phyloP scores from a whole-genome alignment of 805 yeast genomes.

The Candida pini region DNA sequence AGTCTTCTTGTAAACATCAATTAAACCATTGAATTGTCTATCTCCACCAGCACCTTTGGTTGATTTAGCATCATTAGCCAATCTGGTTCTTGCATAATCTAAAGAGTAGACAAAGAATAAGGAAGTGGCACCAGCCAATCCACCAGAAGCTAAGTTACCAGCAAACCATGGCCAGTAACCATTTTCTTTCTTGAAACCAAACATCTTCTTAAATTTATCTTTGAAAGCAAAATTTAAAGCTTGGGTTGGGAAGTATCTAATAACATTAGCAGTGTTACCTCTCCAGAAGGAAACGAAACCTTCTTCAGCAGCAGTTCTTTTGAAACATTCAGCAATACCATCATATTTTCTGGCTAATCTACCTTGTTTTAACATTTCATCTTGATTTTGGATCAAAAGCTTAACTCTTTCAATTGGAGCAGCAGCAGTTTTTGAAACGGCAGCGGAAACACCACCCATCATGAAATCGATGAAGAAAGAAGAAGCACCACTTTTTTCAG shows the following conservation, averaged over 20 bases:
- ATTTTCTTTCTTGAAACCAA: conserved; percentile 95
- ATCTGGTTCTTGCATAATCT: conserved; percentile 98
- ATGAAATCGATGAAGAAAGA: conserved; percentile 62
- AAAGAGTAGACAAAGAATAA: conserved; percentile 91
- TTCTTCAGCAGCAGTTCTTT: conserved; percentile 88
- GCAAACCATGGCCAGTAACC: conserved; percentile 92
- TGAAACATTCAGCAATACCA: conserved; percentile 93
- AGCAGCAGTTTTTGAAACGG: conserved; percentile 96
- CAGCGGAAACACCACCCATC: conserved; percentile 99
- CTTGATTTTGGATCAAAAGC: conserved; percentile 95
- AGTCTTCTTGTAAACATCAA: conserved; percentile 96
- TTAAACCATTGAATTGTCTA: conserved; percentile 95
- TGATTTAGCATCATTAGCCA: conserved; percentile 96
- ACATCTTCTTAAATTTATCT: conserved; percentile 92
- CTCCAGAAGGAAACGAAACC: conserved; percentile 95
- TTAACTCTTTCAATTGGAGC: conserved; percentile 98
- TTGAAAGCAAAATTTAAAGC: conserved; percentile 98
- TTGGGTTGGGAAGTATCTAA: conserved; percentile 99
- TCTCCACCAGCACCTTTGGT: conserved; percentile 81
- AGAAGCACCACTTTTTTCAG: conserved; percentile 38
- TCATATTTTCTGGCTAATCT: conserved; percentile 80
- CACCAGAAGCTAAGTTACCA: conserved; percentile 99
- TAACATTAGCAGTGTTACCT: conserved; percentile 99
- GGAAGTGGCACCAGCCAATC: conserved; percentile 96
- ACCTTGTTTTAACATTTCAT: conserved; percentile 97